Percentiles rank a stretch among this genome's conserved stretches.
phyloP scores from a whole-genome alignment of 805 yeast species.

The Candida fluviatilis region DNA sequence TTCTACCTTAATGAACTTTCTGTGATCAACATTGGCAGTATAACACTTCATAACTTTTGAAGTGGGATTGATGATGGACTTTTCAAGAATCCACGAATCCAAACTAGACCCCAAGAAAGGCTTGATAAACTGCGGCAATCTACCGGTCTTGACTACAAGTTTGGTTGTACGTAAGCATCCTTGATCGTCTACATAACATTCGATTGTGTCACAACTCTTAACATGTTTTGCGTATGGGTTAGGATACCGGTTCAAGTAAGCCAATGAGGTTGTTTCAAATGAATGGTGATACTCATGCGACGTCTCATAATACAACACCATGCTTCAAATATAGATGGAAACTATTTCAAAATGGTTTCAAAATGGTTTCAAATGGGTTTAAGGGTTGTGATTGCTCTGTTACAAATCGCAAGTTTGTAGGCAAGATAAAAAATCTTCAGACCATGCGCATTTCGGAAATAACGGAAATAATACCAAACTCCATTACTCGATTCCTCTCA shows the following conservation, averaged over 20 bases:
- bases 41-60: conserved; percentile 56
- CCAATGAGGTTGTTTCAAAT: conserved; percentile 70
- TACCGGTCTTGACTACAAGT: conserved; percentile 71
- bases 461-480: not conserved
- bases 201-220: conserved; percentile 73
- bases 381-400: no score
- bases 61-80: conserved; percentile 65
- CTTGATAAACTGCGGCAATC: conserved; percentile 73
- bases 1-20: conserved; percentile 70
- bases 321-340: no score
- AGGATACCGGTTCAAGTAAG: conserved; percentile 59
- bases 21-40: conserved; percentile 81
- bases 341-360: no score
- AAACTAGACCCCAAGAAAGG: conserved; percentile 69
- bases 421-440: not conserved
- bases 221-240: conserved; percentile 87
- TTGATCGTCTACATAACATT: conserved; percentile 49
- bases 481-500: not conserved
- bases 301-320: conserved; percentile 36
- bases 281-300: conserved; percentile 37
- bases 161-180: conserved; percentile 72
- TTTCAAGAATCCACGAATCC: conserved; percentile 79
- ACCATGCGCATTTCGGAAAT: not conserved
- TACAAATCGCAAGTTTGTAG: no score
- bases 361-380: no score